These are phyloP conservation scores for Mikania micrantha DNA, from an alignment of 129 eudicot genomes.

Conservation along the genomic window DNA sequence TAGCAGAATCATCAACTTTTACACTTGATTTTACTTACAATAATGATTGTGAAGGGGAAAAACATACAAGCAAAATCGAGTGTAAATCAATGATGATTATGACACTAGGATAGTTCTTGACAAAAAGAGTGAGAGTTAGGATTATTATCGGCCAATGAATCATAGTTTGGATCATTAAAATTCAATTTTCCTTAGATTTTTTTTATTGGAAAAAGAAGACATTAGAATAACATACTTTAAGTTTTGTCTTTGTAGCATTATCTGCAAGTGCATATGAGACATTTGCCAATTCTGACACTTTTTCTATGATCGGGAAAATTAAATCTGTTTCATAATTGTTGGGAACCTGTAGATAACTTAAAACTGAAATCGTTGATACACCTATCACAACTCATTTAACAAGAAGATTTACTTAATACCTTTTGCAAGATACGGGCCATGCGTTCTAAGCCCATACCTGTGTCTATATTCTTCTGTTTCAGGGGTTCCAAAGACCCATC, in stretches of 20 bases:
- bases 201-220: neutral
- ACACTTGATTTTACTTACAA: too few species aligned
- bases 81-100: too few species aligned
- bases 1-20: too few species aligned
- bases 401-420: constrained; percentile 26
- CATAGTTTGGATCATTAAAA: too few species aligned
- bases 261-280: constrained; percentile 57
- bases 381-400: neutral
- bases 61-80: too few species aligned
- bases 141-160: too few species aligned
- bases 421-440: constrained; percentile 94
- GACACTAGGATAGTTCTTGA: too few species aligned
- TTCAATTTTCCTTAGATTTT: too few species aligned
- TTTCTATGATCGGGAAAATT: constrained; percentile 84
- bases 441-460: constrained; percentile 93
- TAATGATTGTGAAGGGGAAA: too few species aligned
- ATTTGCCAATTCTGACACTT: constrained; percentile 76
- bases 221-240: constrained; percentile 51
- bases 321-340: constrained; percentile 96
- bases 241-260: constrained; percentile 63
- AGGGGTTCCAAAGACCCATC: constrained; percentile 89
- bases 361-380: neutral
- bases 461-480: constrained; percentile 88
- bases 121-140: too few species aligned
- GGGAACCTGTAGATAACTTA: constrained; percentile 61